Evolutionary conservation across 1,284 basidiomycete species (phyloP), one percentile per base, ranked within the genome.

Genomic region (Cutaneotrichosporon mucoides): DNA sequence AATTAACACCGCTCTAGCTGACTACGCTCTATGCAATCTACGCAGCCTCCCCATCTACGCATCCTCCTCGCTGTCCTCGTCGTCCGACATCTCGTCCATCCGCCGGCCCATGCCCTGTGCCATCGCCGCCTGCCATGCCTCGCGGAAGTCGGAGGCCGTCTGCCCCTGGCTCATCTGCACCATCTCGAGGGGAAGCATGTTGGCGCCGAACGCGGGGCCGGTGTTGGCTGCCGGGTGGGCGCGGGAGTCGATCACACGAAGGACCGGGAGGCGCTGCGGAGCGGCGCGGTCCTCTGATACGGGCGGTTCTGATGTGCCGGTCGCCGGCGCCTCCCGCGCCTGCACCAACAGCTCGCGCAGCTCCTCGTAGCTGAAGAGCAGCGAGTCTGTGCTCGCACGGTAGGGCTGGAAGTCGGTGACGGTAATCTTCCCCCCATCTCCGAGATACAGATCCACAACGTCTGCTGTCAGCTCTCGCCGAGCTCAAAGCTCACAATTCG

Each of bases 341-440:
- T 8, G 43, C n/a, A 34, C 36, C 7, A 64, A 53, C 9, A 64
- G 37, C 33, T 55, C 72, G 53, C 82, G 80, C 0, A 98, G 82
- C 54, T 93, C 89, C 37, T 88, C 84, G 73, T 90, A 97, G 0
- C 83, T 83, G 79, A 94, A 97, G 8, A 97, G 80, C 1, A 96
- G 82, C 0, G 92, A 76, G 73, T 98, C 94, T 15, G 94, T 97
- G 40, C 86, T 86, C 0, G 85, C 83, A 10, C 88, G 84, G 72
- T 88, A 97, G 0, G 92, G 91, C 66, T 92, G 92, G 76, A 98
- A 89, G 76, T 98, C 95, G 65, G 98, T 75, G 63, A 98, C 74
- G 74, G 92, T 88, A 6, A 86, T 88, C 8, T 82, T 78, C 46
- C 91, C 81, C 71, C 90, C 85, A 13, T 92, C 86, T 1, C 89